Base-by-base conservation (phyloP, 305 asterid species). In the Solanum hybrid region DNA sequence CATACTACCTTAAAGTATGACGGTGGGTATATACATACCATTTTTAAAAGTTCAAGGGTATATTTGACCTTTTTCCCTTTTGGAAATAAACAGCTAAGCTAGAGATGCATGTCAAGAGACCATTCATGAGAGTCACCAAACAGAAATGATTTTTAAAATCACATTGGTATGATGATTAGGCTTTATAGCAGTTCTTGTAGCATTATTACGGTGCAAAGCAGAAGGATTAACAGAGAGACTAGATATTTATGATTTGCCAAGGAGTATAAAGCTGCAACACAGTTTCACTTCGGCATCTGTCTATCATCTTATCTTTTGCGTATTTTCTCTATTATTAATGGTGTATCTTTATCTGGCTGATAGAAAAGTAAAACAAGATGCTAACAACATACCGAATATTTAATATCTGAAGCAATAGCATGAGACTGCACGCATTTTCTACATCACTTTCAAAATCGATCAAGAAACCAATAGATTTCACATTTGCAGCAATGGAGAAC, bases 391-490 rank as follows among this genome's bases (percentile, higher is more conserved):
- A 97, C 99, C 99, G 91, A 90, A 95, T 45, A 89, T 91, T 94
- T n/a, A 95, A 89, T 91, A 90, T 93, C 93, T 91, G 94, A 91
- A 90, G 92, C 86, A 73, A 69, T 75, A 95, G 89, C 91, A 88
- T 91, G 90, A 97, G 91, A 75, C 88, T 92, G 94, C 95, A 94
- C 71, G 91, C 95, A 91, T 91, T 93, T 75, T 92, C 94, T 45
- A 73, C 93, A 90, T 91, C 94, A 90, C 93, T 96, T 91, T 95
- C 98, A 90, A 96, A 96, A 92, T 96, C 94, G 79, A 95, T 93
- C 84, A 93, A 89, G 89, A 95, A 90, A 89, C 76, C 85, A 90
- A 95, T 86, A 32, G 92, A 94, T 90, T 91, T 94, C 90, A 96
- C 86, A 91, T 91, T 91, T 88, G 94, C 94, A 89, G 88, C 86